These are phyloP conservation scores for Juncus inflexus DNA, from an alignment of 176 grass and related monocot genomes.

Conservation along the genomic window DNA sequence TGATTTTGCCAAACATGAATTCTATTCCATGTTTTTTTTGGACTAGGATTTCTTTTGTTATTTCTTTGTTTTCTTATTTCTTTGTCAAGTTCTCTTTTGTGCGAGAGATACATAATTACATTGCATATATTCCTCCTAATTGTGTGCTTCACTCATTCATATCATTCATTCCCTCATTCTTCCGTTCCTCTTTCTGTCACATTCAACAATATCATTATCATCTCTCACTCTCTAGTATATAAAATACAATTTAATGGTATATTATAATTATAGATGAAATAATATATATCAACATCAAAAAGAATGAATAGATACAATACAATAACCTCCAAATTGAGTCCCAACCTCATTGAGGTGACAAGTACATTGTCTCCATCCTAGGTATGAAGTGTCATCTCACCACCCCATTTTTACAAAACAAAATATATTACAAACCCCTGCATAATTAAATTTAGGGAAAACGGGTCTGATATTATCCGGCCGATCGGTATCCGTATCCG, in stretches of 20 bases:
- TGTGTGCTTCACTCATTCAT: no score
- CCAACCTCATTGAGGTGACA: constrained; percentile 30
- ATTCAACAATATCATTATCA: constrained; percentile 25
- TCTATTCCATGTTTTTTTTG: no score
- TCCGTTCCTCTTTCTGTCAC: constrained; percentile 20
- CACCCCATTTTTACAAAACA: constrained; percentile 10
- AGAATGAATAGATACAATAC: constrained; percentile 30
- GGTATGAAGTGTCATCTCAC: constrained; percentile 31
- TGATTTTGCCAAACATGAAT: no score
- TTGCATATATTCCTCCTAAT: no score
- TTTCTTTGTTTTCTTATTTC: no score
- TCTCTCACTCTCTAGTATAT: constrained; percentile 16
- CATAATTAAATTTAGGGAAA: no score
- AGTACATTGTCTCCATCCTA: constrained; percentile 29
- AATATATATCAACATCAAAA: constrained; percentile 23
- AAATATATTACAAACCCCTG: background rate
- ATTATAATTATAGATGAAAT: background rate
- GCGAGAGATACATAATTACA: no score
- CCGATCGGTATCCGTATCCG: no score
- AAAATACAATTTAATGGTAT: constrained; percentile 17
- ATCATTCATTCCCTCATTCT: background rate
- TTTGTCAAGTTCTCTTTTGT: no score
- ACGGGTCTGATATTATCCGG: no score
- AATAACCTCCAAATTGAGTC: constrained; percentile 20
- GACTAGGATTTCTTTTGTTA: no score